Conservation (phyloP, 2,329 filamentous ascomycete genomes). For the Decorospora gaudefroyi region DNA sequence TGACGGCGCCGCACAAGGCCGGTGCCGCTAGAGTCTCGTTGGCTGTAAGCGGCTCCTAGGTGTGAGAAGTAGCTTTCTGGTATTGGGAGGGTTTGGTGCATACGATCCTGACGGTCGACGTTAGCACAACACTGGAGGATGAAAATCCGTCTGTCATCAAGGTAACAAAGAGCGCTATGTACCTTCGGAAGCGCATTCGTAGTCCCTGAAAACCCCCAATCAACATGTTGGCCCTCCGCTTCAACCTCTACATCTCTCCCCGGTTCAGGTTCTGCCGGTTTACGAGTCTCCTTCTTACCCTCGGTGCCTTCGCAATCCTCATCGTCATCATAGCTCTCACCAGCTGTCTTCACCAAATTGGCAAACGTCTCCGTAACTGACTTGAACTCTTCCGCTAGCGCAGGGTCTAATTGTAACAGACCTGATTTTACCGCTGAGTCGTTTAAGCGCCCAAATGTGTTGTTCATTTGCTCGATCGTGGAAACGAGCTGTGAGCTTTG, state of each 20-base stretch:
- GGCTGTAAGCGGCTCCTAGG: constrained; percentile 11
- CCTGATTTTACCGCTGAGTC: constrained; percentile 63
- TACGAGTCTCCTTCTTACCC: constrained; percentile 7
- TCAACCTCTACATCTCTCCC: too few relatives aligned
- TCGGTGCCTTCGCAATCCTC: constrained; percentile 47
- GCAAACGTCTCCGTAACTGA: constrained; percentile 63
- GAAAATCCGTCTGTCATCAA: neutral
- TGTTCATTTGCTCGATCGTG: constrained; percentile 74
- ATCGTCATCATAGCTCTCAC: constrained; percentile 37
- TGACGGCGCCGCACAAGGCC: constrained; percentile 21
- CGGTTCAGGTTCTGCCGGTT: constrained; percentile 10
- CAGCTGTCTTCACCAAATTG: constrained; percentile 55
- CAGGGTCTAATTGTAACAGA: constrained; percentile 61
- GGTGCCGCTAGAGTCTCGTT: constrained; percentile 6
- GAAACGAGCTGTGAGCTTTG: constrained; percentile 70
- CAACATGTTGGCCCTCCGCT: constrained; percentile 25
- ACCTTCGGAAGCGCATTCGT: neutral
- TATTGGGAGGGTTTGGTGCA: constrained; percentile 9
- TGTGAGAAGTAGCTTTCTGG: constrained; percentile 22
- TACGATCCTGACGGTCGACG: neutral
- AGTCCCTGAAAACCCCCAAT: constrained; percentile 34
- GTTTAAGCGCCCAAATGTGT: constrained; percentile 69
- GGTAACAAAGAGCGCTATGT: neutral
- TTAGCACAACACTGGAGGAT: neutral
- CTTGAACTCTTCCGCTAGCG: constrained; percentile 62